Evolutionary conservation across 2,329 filamentous ascomycete genomes (phyloP), one percentile per base, ranked within the genome.

Genomic region (Pleomassaria siparia): DNA sequence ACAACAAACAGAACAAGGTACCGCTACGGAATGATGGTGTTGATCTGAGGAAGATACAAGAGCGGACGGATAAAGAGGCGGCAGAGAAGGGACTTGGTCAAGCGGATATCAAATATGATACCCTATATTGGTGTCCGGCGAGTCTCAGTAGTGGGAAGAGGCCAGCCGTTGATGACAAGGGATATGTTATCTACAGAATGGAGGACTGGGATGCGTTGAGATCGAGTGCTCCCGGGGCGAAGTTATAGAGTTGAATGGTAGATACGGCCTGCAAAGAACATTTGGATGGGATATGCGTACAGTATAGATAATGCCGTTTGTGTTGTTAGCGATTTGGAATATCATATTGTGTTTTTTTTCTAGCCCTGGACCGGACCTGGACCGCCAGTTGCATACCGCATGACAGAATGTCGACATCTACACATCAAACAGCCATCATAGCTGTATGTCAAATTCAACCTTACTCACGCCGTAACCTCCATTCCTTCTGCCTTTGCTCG

Each of bases 1-100:
- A 90, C 59, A 87, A 89, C 66, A 91, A 91, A 72, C 87, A 90
- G 70, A 88, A 89, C 63, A 91, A 91, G 66, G 80, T 85, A 1
- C 84, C 84, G 0, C 72, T 90, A 37, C 77, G 85, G 59, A 80
- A 81, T 37, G 84, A 88, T 53, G 86, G 86, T 0, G 79, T 88
- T 12, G 80, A 88, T 63, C 79, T 81, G 3, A 64, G 63, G 4
- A 75, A 74, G 47, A 66, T 77, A 15, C 72, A 63, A 12, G 74
- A 77, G 50, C 48, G 64, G 24, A 53, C 62, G 15, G 67, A 66
- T 20, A 67, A 62, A 21, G 69, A 72, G 49, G 64, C 60, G 1
- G 46, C 22, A 8, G 76, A 75, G 8, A 61, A 66, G 9, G 73
- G 69, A n/a, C 35, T 50, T 3, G 71, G 72, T 0, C 60, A 61